Percentiles rank a stretch among this genome's conserved stretches.
Conservation (phyloP, 2,329 filamentous ascomycete species). For the Penicillium paneum region DNA sequence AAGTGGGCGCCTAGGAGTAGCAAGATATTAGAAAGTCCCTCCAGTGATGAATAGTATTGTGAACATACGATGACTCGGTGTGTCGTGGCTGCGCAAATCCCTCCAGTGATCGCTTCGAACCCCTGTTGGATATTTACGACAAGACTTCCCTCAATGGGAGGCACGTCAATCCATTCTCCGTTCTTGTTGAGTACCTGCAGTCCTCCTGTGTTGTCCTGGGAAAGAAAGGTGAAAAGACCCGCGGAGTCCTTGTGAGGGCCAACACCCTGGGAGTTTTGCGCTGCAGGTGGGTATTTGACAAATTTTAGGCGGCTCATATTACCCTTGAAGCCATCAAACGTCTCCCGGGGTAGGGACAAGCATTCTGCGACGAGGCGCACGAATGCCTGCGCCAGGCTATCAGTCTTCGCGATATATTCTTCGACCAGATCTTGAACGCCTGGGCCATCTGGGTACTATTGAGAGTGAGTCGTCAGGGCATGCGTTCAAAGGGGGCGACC, state of each 20-base stretch:
- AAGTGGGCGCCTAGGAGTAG: slow-evolving; percentile 35
- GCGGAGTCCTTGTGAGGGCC: slow-evolving; percentile 58
- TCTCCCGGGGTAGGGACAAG: slow-evolving; percentile 47
- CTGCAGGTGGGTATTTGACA: slow-evolving; percentile 51
- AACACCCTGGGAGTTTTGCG: slow-evolving; percentile 50
- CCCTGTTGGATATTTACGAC: slow-evolving; percentile 53
- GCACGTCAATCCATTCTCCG: slow-evolving; percentile 47
- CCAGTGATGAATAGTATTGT: too few species aligned
- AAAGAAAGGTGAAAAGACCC: slow-evolving; percentile 44
- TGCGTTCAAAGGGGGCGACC: background rate
- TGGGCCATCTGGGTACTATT: slow-evolving; percentile 27
- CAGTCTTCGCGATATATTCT: slow-evolving; percentile 52
- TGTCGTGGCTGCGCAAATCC: slow-evolving; percentile 48
- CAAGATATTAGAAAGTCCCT: background rate
- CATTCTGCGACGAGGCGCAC: slow-evolving; percentile 56
- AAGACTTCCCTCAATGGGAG: slow-evolving; percentile 43
- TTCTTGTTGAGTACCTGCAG: slow-evolving; percentile 48
- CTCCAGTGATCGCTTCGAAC: slow-evolving; percentile 55
- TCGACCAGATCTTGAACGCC: slow-evolving; percentile 35
- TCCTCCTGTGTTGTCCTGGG: slow-evolving; percentile 44
- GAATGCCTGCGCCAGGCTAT: slow-evolving; percentile 49
- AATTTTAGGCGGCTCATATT: slow-evolving; percentile 55
- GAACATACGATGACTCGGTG: slow-evolving; percentile 35
- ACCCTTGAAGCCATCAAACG: slow-evolving; percentile 50
- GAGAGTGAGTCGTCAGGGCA: background rate